Conservation (phyloP, 495 filamentous ascomycete species). For the Elasticomyces elasticus region DNA sequence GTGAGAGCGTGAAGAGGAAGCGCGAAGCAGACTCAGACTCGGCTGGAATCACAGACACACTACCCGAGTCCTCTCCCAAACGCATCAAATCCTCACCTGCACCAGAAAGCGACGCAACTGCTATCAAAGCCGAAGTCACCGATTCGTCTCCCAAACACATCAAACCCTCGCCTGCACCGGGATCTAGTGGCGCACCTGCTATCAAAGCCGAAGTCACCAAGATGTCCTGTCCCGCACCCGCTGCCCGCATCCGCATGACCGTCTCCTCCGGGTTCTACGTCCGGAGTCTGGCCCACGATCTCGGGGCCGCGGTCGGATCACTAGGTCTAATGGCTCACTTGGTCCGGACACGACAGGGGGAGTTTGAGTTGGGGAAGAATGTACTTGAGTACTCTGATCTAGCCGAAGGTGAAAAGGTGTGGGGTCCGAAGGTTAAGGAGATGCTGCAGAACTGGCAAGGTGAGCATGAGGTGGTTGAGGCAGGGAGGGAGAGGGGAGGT, state of each 20-base stretch:
- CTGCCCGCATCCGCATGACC: slow-evolving; percentile 75
- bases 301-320: slow-evolving; percentile 73
- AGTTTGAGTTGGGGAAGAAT: slow-evolving; percentile 61
- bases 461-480: slow-evolving; percentile 24
- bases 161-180: background rate
- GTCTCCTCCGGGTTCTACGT: slow-evolving; percentile 97
- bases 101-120: background rate
- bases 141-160: background rate
- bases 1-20: slow-evolving; percentile 13
- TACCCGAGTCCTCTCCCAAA: background rate
- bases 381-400: slow-evolving; percentile 78
- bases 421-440: slow-evolving; percentile 62
- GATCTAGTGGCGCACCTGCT: background rate
- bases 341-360: slow-evolving; percentile 66
- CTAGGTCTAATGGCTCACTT: slow-evolving; percentile 81
- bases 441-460: slow-evolving; percentile 51
- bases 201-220: background rate
- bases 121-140: background rate
- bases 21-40: slow-evolving; percentile 5
- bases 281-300: slow-evolving; percentile 80
- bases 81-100: background rate
- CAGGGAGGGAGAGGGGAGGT: background rate
- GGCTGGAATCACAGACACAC: background rate
- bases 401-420: slow-evolving; percentile 64
- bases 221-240: slow-evolving; percentile 50